phyloP scores from a whole-genome alignment of 2,329 filamentous ascomycete genomes.

The Alternaria sp. region DNA sequence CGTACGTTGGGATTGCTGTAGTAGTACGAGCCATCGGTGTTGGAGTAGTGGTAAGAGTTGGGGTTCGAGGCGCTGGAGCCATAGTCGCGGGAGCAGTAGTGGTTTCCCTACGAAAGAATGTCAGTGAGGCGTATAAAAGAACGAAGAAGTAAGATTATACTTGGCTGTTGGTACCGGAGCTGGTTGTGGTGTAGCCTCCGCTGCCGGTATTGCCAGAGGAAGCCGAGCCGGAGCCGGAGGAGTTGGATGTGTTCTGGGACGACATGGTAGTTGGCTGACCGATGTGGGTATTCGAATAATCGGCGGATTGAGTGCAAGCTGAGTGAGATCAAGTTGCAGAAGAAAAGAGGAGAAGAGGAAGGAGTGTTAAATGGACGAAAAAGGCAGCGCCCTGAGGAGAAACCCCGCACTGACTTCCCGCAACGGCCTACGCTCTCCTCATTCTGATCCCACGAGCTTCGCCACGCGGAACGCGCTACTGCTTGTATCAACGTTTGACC shows the following conservation, averaged over 20 bases:
- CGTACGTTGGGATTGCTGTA: conserved; percentile 43
- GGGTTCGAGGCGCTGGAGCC: conserved; percentile 40
- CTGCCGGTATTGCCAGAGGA: conserved; percentile 13
- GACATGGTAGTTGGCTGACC: background rate
- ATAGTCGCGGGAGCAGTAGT: conserved; percentile 50
- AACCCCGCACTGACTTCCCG: background rate
- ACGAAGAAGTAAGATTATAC: background rate
- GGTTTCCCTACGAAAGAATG: conserved; percentile 42
- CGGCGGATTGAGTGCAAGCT: background rate
- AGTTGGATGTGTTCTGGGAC: conserved; percentile 1
- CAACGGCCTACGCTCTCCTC: background rate
- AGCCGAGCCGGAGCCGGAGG: conserved; percentile 15
- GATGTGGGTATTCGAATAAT: background rate
- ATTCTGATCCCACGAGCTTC: background rate
- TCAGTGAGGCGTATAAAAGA: background rate
- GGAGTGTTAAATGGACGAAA: background rate
- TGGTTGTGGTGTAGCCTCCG: conserved; percentile 46
- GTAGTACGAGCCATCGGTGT: conserved; percentile 43
- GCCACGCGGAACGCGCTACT: background rate
- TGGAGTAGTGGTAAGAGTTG: conserved; percentile 52
- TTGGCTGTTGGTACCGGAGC: conserved; percentile 51
- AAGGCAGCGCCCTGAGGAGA: background rate
- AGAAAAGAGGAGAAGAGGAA: background rate
- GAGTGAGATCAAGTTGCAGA: background rate
- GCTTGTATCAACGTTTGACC: background rate